Percentiles rank a stretch among this genome's conserved stretches.
Evolutionary conservation across 176 grass and related monocot genomes (phyloP).

Genomic region (Musa beccarii): DNA sequence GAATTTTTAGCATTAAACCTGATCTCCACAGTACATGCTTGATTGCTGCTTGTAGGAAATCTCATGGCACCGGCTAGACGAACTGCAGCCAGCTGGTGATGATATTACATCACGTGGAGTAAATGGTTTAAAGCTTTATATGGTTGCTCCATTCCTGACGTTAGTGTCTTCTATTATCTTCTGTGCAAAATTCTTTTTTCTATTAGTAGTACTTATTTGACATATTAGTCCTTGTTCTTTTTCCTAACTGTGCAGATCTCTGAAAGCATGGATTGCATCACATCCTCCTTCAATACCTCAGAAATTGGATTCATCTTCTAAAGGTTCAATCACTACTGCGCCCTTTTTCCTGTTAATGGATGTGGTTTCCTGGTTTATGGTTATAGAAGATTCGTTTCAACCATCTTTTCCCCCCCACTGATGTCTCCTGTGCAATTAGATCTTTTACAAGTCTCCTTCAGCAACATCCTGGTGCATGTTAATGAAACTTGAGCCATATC

Average conservation of each 20-base stretch:
- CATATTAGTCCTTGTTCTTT: neutral
- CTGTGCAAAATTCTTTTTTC: neutral
- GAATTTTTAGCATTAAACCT: neutral
- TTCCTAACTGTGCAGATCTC: constrained; percentile 24
- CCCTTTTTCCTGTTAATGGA: neutral
- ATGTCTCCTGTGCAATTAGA: neutral
- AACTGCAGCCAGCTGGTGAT: constrained; percentile 78
- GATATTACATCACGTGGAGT: constrained; percentile 67
- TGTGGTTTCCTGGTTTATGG: neutral
- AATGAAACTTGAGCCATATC: neutral
- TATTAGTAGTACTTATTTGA: neutral
- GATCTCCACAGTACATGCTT: neutral
- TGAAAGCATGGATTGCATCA: constrained; percentile 65
- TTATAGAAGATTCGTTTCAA: neutral
- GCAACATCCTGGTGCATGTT: neutral
- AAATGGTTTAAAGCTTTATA: constrained; percentile 92
- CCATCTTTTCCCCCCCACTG: neutral
- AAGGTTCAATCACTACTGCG: constrained; percentile 46
- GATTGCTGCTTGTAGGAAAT: constrained; percentile 52
- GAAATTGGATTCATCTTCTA: constrained; percentile 63
- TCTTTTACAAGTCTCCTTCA: neutral
- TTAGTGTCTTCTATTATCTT: constrained; percentile 32
- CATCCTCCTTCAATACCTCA: constrained; percentile 39
- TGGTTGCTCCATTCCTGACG: constrained; percentile 91
- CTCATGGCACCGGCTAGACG: constrained; percentile 85